phyloP scores from a whole-genome alignment of 202 grass and related monocot genomes.

The Hordeum pubiflorum region DNA sequence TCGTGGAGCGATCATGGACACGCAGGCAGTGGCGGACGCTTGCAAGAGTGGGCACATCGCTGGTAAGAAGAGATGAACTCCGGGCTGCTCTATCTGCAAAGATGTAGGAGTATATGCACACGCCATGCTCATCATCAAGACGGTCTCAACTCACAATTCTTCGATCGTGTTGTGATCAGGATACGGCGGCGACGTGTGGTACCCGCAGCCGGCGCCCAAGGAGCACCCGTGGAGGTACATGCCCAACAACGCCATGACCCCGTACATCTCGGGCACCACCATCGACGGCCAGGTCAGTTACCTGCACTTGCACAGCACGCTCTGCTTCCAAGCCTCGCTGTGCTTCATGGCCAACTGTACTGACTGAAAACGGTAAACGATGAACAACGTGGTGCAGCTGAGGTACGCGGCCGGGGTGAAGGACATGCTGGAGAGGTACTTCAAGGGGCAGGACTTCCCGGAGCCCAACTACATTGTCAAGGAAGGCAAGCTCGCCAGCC shows the following conservation, averaged over 20 bases:
- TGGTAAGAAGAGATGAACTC: conserved; percentile 1
- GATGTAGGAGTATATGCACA: not conserved
- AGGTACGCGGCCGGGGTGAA: conserved; percentile 57
- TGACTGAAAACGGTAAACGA: not conserved
- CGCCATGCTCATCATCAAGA: not conserved
- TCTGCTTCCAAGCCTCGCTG: not conserved
- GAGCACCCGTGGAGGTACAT: conserved; percentile 87
- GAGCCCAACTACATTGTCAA: conserved; percentile 80
- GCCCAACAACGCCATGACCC: conserved; percentile 87
- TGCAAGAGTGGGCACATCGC: conserved; percentile 59
- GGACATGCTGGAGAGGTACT: conserved; percentile 82
- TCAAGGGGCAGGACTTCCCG: conserved; percentile 81
- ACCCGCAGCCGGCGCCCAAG: conserved; percentile 69
- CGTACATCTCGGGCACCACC: conserved; percentile 75
- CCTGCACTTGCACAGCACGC: not conserved
- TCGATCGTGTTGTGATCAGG: conserved; percentile 13
- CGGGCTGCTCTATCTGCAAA: not conserved
- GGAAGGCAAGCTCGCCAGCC: conserved; percentile 61
- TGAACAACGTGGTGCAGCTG: conserved; percentile 24
- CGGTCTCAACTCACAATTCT: not conserved
- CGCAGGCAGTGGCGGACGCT: conserved; percentile 65
- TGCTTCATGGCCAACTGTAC: not conserved
- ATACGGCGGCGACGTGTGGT: conserved; percentile 65
- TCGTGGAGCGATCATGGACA: conserved; percentile 66
- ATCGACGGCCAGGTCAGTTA: conserved; percentile 68